Evolutionary conservation across 495 filamentous ascomycete genomes (phyloP), one percentile per base, ranked within the genome.

Genomic region (Chaetomidium leptoderma): DNA sequence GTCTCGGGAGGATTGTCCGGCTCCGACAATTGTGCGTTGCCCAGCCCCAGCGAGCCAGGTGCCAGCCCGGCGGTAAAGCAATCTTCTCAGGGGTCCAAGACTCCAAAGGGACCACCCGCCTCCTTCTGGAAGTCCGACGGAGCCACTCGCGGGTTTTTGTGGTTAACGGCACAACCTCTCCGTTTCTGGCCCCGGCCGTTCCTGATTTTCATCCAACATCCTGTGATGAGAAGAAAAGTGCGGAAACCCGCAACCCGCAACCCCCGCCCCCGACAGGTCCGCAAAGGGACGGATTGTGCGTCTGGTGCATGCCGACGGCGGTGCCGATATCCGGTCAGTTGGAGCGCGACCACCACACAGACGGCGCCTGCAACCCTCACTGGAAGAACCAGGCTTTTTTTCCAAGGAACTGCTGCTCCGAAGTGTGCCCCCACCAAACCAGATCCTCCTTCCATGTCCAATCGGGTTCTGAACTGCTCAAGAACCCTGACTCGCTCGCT

Each of bases 251-350:
- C n/a, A 48, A 8, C 29, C 46, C 46, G 26, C n/a, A 33, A 48
- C 23, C 27, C 46, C 46, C 46, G 29, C 46, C 21, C 27, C 26
- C 21, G 1, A 14, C 5, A 16, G 46, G 21, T n/a, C 26, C 19
- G 26, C 24, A 27, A 26, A 11, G 26, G n/a, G 23, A n/a, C 23
- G 44, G 21, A 4, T 27, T 26, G 33, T 19, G 35, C 40, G 14
- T 27, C 19, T 26, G 42, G 42, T 44, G n/a, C 19, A 24, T 55
- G 43, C 11, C 35, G 44, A 19, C 13, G 33, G 29, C 14, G 32
- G 44, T 61, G 59, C 59, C 59, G 59, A 61, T 61, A 56, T 61
- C 59, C 59, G 59, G 58, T 36, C 55, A 17, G 36, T 36, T 47
- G 46, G 35, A 40, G 35, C 32, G 14, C 45, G 35, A 27, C 19